A percentile compares a stretch with the other conserved stretches of the same genome.
Conservation (phyloP, 1,284 basidiomycete genomes). For the Moniliella sp. region DNA sequence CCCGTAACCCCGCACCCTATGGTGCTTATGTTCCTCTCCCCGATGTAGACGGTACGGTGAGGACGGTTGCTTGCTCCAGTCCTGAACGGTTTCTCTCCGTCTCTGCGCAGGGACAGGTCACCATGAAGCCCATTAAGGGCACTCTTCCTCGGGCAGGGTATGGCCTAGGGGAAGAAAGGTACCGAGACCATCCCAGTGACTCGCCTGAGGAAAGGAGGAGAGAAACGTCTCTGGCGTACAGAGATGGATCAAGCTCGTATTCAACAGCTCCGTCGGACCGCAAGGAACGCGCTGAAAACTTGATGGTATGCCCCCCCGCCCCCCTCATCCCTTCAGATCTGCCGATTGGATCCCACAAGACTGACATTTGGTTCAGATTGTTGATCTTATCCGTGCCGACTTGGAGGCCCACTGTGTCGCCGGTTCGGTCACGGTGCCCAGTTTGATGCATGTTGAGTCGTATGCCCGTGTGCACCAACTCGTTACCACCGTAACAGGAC, state of each 20-base stretch:
- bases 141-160: constrained; percentile 36
- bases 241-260: no score
- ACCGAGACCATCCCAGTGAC: constrained; percentile 2
- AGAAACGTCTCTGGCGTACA: no score
- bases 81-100: constrained; percentile 86
- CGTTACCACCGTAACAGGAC: constrained; percentile 67
- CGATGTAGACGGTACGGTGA: constrained; percentile 40
- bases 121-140: constrained; percentile 88
- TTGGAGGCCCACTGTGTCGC: constrained; percentile 49
- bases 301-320: constrained; percentile 52
- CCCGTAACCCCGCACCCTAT: constrained; percentile 71
- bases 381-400: constrained; percentile 83
- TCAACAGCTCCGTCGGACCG: constrained; percentile 52
- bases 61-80: constrained; percentile 36
- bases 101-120: constrained; percentile 46
- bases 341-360: no score
- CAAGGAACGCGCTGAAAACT: constrained; percentile 87
- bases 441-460: constrained; percentile 72
- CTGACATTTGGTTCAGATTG: constrained; percentile 41
- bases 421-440: constrained; percentile 55
- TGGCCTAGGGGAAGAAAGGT: constrained; percentile 12
- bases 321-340: no score
- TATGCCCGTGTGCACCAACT: constrained; percentile 89
- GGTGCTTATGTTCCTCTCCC: constrained; percentile 57
- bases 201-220: no score